Evolutionary conservation across 2,329 filamentous ascomycete genomes (phyloP).

Genomic region (Fusarium caatingaense): DNA sequence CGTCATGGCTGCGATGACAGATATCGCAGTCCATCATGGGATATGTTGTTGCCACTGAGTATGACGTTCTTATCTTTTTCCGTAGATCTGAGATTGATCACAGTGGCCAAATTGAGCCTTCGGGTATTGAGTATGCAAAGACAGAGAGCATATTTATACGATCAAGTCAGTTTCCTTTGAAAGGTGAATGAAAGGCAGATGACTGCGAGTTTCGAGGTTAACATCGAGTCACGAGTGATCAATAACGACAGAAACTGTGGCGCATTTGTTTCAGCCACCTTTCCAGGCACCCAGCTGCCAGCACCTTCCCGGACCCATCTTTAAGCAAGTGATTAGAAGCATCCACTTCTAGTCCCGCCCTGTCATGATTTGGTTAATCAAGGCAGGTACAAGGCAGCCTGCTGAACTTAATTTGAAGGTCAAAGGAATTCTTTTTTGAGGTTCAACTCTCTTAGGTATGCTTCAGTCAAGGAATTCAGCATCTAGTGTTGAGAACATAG

Average conservation of each 20-base stretch:
- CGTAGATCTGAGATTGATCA: conserved; percentile 10
- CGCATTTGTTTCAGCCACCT: conserved; percentile 41
- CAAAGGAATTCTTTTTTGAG: background rate
- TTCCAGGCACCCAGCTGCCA: conserved; percentile 35
- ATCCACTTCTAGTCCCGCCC: conserved; percentile 1
- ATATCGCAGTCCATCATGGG: conserved; percentile 75
- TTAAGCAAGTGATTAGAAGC: conserved; percentile 20
- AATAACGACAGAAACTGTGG: conserved; percentile 40
- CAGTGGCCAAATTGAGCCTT: conserved; percentile 16
- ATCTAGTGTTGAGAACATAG: background rate
- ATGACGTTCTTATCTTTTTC: conserved; percentile 5
- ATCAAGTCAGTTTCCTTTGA: conserved; percentile 16
- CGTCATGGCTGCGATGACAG: conserved; percentile 68
- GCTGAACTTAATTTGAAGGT: background rate
- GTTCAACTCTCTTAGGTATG: background rate
- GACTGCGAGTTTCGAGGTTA: conserved; percentile 43
- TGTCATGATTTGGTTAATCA: background rate
- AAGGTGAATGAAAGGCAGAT: conserved; percentile 38
- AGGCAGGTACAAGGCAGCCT: conserved; percentile 6
- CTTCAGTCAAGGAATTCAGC: background rate
- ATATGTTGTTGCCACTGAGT: conserved; percentile 21
- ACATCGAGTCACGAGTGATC: conserved; percentile 43
- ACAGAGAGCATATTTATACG: conserved; percentile 28
- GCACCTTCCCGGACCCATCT: background rate
- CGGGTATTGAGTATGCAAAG: background rate